These are phyloP conservation scores for Allantophomopsis lycopodina DNA, from an alignment of 2,329 filamentous ascomycete genomes.

Conservation along the genomic window DNA sequence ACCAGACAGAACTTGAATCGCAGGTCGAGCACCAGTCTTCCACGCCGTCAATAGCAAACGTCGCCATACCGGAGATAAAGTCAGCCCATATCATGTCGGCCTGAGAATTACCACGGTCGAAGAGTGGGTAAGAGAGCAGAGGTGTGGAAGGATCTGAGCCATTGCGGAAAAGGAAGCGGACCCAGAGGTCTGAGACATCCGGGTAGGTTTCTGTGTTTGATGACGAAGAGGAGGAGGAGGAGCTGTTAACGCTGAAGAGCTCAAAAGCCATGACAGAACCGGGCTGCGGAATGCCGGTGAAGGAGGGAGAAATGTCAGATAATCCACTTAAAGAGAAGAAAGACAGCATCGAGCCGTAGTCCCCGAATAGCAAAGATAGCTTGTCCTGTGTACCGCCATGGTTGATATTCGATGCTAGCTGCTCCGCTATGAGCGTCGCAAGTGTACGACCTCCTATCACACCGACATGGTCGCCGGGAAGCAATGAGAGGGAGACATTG, in stretches of 20 bases:
- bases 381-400: slow-evolving; percentile 26
- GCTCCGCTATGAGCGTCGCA: slow-evolving; percentile 26
- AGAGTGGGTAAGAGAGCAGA: slow-evolving; percentile 17
- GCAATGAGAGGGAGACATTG: slow-evolving; percentile 43
- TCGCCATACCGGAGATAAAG: slow-evolving; percentile 11
- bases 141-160: slow-evolving; percentile 23
- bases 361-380: slow-evolving; percentile 38
- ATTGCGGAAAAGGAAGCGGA: slow-evolving; percentile 43
- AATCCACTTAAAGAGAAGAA: slow-evolving; percentile 37
- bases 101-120: slow-evolving; percentile 12
- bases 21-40: slow-evolving; percentile 15
- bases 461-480: slow-evolving; percentile 26
- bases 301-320: slow-evolving; percentile 29
- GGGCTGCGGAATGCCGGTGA: slow-evolving; percentile 42
- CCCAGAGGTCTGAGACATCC: slow-evolving; percentile 23
- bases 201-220: slow-evolving; percentile 9
- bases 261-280: slow-evolving; percentile 69
- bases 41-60: slow-evolving; percentile 9
- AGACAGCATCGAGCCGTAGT: slow-evolving; percentile 37
- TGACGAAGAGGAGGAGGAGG: slow-evolving; percentile 14
- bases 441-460: slow-evolving; percentile 40
- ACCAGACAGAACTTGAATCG: background rate
- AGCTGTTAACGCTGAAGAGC: slow-evolving; percentile 24
- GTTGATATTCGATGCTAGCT: slow-evolving; percentile 28
- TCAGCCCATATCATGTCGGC: slow-evolving; percentile 15